phyloP scores from a whole-genome alignment of 2,329 filamentous ascomycete genomes.

The Neofusicoccum parvum region DNA sequence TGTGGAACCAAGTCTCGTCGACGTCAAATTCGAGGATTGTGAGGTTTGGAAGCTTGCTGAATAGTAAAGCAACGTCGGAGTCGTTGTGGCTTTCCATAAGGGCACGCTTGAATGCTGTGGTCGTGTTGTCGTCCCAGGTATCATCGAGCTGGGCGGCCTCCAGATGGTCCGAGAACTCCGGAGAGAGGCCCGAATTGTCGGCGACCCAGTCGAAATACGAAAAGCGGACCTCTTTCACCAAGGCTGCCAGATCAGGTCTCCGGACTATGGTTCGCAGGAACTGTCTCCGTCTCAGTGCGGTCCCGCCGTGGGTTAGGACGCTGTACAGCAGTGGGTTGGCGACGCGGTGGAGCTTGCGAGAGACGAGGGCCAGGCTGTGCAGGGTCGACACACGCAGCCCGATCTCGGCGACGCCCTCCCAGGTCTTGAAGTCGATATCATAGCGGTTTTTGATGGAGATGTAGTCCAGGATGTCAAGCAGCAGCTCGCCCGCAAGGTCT shows the following conservation, averaged over 20 bases:
- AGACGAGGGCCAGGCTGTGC: not conserved
- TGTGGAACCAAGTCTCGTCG: constrained; percentile 13
- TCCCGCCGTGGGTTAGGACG: not conserved
- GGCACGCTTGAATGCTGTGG: not conserved
- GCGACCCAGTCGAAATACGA: not conserved
- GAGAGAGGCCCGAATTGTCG: not conserved
- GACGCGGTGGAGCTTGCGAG: constrained; percentile 1
- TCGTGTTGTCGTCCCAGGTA: no score
- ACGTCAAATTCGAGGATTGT: not conserved
- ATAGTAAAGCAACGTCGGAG: not conserved
- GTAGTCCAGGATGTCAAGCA: not conserved
- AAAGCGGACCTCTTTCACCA: constrained; percentile 5
- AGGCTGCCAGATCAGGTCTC: not conserved
- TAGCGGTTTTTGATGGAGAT: not conserved
- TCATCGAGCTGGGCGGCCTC: not conserved
- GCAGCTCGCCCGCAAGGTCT: not conserved
- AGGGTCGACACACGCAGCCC: not conserved
- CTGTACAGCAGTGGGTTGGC: not conserved
- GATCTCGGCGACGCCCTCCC: not conserved
- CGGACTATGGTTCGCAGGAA: not conserved
- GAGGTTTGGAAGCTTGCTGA: not conserved
- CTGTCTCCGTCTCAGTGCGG: not conserved
- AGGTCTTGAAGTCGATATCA: constrained; percentile 6
- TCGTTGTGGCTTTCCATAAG: not conserved
- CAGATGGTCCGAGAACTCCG: not conserved